phyloP scores from a whole-genome alignment of 73 alveolate genomes.

The Uronychia binucleata region DNA sequence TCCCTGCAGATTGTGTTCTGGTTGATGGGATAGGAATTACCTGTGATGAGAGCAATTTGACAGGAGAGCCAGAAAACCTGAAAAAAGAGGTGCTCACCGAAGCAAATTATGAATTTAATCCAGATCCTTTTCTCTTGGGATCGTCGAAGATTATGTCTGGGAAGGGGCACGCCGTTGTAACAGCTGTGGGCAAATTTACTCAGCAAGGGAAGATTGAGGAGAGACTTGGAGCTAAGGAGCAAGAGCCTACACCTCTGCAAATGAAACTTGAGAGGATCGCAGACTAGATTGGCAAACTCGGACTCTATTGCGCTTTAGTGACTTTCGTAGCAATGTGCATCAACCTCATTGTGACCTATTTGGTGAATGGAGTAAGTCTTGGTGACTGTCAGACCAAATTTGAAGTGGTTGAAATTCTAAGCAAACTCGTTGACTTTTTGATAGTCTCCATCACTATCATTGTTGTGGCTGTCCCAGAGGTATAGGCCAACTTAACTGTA shows the following conservation, averaged over 20 bases:
- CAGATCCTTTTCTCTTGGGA: constrained; percentile 87
- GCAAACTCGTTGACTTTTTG: constrained; percentile 76
- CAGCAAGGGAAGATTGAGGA: constrained; percentile 52
- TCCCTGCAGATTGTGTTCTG: constrained; percentile 96
- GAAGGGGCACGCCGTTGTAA: constrained; percentile 50
- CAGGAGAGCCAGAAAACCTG: constrained; percentile 95
- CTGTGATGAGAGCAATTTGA: constrained; percentile 91
- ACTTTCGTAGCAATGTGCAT: constrained; percentile 82
- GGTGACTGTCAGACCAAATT: not conserved
- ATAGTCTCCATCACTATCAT: constrained; percentile 91
- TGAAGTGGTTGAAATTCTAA: constrained; percentile 65
- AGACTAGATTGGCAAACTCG: constrained; percentile 69
- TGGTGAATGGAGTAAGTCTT: constrained; percentile 47
- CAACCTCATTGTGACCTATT: constrained; percentile 59
- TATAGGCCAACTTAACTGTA: too few species aligned
- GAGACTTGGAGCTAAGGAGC: constrained; percentile 57
- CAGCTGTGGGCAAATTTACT: constrained; percentile 58
- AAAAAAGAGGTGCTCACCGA: constrained; percentile 58
- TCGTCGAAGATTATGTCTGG: constrained; percentile 67
- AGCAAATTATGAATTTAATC: constrained; percentile 50
- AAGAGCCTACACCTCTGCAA: constrained; percentile 64
- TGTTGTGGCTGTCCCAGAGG: constrained; percentile 98
- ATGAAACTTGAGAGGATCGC: constrained; percentile 63
- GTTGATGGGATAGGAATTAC: constrained; percentile 82
- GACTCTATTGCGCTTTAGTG: constrained; percentile 77